Evolutionary conservation across 1,139 yeast species (phyloP), one percentile per base, ranked within the genome.

Genomic region (Yamadazyma atlantica): DNA sequence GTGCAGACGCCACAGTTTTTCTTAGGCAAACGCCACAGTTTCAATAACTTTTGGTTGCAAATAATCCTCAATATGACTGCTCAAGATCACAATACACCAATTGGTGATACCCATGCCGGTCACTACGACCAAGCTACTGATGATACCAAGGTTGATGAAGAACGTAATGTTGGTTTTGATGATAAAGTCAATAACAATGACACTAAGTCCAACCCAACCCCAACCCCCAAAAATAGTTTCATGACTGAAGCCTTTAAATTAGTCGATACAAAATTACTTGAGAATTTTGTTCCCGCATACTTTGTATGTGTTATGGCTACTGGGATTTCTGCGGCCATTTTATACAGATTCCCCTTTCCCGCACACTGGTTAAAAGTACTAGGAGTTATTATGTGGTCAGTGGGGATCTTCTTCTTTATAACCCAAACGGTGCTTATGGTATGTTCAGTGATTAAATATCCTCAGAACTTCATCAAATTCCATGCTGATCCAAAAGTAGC

Each of bases 231-330:
- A 6, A 19, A 19, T 9, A 15, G 34, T 14, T 32, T 32, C 28
- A 12, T 4, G 13, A 16, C 21, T 16, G 9, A 16, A 28, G 30
- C 21, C 7, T 8, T 4, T 9, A 3, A 15, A 7, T 33, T 26
- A 10, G 16, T 45, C 11, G 40, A 41, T 24, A 37, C 42, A n/a
- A 53, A 53, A 24, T 37, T 54, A 8, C 39, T 72, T 11, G 43
- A 54, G 19, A 55, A 61, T 11, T 78, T 80, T 50, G 58, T 69
- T 16, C 85, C 87, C 1, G 69, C 69, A 2, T 82, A 80, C 73
- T 87, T 83, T 58, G 83, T 85, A 26, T 69, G 79, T 34, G 73
- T 80, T n/a, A 88, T 88, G 96, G 96, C 95, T 2, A 75, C 84
- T 1, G 96, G 96, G 2, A 85, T 87, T 32, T 65, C 86, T 1